Conservation (phyloP, 1,139 yeast species). For the Yamadazyma membranifaciens region DNA sequence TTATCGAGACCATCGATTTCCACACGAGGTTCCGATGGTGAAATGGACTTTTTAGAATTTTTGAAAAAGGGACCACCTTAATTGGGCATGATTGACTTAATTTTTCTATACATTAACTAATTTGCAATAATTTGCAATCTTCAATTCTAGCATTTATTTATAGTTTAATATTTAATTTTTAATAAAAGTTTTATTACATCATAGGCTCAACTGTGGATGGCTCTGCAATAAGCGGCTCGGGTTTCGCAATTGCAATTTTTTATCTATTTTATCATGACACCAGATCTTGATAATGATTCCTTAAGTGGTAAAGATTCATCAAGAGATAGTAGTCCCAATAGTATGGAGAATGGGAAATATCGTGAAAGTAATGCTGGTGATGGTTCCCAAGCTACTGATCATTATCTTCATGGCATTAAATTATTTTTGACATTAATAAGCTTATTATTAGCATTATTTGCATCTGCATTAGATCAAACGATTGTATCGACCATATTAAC, state of each 20-base stretch:
- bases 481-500: conserved; percentile 37
- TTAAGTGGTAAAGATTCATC: background rate
- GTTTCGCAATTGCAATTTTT: background rate
- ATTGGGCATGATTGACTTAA: background rate
- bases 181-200: no score
- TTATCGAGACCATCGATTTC: conserved; percentile 3
- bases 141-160: conserved; percentile 1
- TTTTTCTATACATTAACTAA: no score
- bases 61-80: conserved; percentile 40
- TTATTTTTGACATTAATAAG: conserved; percentile 27
- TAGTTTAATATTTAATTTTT: background rate
- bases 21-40: conserved; percentile 25
- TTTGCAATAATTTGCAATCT: background rate
- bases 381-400: conserved; percentile 40
- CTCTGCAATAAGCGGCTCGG: background rate
- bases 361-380: conserved; percentile 43
- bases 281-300: background rate
- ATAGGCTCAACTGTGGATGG: background rate
- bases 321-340: background rate
- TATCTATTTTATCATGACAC: background rate
- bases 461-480: conserved; percentile 42
- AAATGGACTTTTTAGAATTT: conserved; percentile 50
- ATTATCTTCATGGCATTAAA: conserved; percentile 30
- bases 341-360: conserved; percentile 14
- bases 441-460: conserved; percentile 29